Conservation (phyloP, 2,329 filamentous ascomycete genomes). For the Aspergillus oerlinghausenensis region DNA sequence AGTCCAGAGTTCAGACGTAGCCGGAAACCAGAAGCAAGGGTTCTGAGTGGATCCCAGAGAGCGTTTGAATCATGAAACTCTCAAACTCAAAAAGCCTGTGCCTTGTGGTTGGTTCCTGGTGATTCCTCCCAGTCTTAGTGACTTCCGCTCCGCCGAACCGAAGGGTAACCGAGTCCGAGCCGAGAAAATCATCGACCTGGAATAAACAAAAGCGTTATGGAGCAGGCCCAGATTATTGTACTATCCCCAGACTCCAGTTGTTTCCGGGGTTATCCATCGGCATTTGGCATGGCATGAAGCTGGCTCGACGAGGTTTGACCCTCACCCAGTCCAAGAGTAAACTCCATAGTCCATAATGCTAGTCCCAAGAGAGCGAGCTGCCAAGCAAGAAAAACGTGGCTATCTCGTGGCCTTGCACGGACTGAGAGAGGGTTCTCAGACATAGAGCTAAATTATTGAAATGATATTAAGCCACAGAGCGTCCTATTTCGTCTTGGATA, state of each 20-base stretch:
- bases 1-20: background rate
- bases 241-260: background rate
- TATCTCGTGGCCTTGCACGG: background rate
- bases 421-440: background rate
- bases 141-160: slow-evolving; percentile 19
- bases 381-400: background rate
- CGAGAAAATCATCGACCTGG: background rate
- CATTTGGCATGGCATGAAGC: background rate
- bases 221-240: background rate
- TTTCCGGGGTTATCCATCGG: background rate
- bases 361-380: background rate
- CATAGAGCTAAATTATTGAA: background rate
- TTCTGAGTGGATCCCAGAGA: background rate
- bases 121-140: background rate
- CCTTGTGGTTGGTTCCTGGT: background rate
- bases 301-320: background rate
- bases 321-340: background rate
- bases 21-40: background rate
- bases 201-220: background rate
- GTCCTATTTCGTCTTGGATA: too few species aligned
- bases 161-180: background rate
- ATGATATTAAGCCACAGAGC: too few species aligned
- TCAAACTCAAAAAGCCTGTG: background rate
- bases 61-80: background rate
- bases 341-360: background rate